Conservation (phyloP, 495 filamentous ascomycete species). For the Glonium stellatum region DNA sequence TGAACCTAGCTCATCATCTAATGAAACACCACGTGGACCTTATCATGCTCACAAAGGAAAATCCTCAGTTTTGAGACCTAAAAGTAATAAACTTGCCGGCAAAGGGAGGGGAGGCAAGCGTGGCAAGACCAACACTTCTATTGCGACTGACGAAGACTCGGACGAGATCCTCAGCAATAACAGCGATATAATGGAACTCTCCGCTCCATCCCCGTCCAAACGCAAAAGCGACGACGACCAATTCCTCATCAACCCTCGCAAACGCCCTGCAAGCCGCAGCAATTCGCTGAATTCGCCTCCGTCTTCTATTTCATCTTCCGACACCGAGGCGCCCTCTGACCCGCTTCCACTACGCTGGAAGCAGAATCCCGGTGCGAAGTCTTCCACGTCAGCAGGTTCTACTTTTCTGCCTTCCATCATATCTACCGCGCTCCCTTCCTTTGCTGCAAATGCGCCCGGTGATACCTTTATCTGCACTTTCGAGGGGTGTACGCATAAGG, state of each 20-base stretch:
- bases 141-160: constrained; percentile 27
- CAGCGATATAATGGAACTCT: constrained; percentile 37
- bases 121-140: constrained; percentile 12
- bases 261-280: constrained; percentile 16
- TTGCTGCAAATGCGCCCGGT: constrained; percentile 46
- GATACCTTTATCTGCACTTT: constrained; percentile 66
- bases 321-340: constrained; percentile 24
- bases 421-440: constrained; percentile 42
- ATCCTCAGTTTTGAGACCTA: constrained; percentile 47
- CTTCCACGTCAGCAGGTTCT: constrained; percentile 13
- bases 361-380: constrained; percentile 27
- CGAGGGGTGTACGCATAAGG: constrained; percentile 56
- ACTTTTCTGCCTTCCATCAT: constrained; percentile 29
- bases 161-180: constrained; percentile 6
- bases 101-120: constrained; percentile 38
- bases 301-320: constrained; percentile 26
- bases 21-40: constrained; percentile 5
- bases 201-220: constrained; percentile 45
- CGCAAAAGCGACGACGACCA: constrained; percentile 10
- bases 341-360: constrained; percentile 37
- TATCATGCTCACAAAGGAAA: constrained; percentile 6
- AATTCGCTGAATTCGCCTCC: constrained; percentile 9
- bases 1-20: background rate
- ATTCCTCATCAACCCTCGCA: constrained; percentile 2
- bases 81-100: constrained; percentile 42